Conservation (phyloP, 768 basidiomycete genomes). For the Kwoniella dejecticola region DNA sequence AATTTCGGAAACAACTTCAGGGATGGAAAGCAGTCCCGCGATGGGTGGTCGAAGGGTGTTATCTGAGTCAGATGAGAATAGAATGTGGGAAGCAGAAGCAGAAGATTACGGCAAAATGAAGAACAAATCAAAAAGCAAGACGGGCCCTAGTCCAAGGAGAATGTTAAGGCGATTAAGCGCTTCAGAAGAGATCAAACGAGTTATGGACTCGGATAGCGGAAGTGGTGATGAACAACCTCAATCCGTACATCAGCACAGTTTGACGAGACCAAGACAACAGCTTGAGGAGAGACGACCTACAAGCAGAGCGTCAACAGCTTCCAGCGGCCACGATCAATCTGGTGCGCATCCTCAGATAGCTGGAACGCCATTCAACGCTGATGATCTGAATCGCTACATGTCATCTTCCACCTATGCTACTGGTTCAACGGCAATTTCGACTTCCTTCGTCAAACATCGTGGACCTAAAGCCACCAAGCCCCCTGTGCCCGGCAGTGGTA, state of each 20-base stretch:
- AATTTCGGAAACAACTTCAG: slow-evolving; percentile 45
- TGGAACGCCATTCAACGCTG: slow-evolving; percentile 57
- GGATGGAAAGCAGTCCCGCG: slow-evolving; percentile 31
- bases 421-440: slow-evolving; percentile 63
- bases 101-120: slow-evolving; percentile 10
- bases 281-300: slow-evolving; percentile 22
- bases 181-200: slow-evolving; percentile 59
- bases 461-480: slow-evolving; percentile 39
- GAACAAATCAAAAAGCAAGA: slow-evolving; percentile 25
- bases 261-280: background rate
- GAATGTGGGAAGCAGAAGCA: slow-evolving; percentile 22
- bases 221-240: slow-evolving; percentile 10
- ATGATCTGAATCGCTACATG: slow-evolving; percentile 81
- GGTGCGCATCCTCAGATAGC: slow-evolving; percentile 21
- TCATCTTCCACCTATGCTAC: slow-evolving; percentile 81
- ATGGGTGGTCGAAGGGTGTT: slow-evolving; percentile 18
- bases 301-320: slow-evolving; percentile 9
- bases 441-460: slow-evolving; percentile 73
- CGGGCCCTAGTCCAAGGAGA: slow-evolving; percentile 59
- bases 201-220: slow-evolving; percentile 56
- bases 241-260: slow-evolving; percentile 1
- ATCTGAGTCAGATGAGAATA: slow-evolving; percentile 37
- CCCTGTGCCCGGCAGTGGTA: slow-evolving; percentile 19
- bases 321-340: slow-evolving; percentile 2
- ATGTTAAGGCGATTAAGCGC: slow-evolving; percentile 56